Base-by-base conservation (phyloP, 2,329 filamentous ascomycete genomes). In the Ceratocystis alfenasii region DNA sequence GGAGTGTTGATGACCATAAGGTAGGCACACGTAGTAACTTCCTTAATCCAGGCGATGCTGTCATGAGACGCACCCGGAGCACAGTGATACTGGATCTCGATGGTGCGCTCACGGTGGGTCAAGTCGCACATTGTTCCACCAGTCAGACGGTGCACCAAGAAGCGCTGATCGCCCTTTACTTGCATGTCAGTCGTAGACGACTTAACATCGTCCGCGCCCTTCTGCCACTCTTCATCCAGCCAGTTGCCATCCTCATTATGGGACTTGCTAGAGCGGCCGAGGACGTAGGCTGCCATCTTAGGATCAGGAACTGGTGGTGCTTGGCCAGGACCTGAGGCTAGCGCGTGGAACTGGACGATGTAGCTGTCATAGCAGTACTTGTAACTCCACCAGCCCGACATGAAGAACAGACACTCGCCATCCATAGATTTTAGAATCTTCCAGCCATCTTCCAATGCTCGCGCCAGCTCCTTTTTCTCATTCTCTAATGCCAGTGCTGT, bases 301-400 rank as follows among this genome's bases (percentile, higher is more conserved):
- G 86, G 86, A 71, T 96, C 92, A 71, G 89, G 87, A 59, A 87
- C 81, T 0, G 92, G 92, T 28, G 89, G 87, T 10, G 88, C 83
- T 2, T 86, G 86, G 68, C 86, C 85, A 57, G 84, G 81, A 20
- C 76, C 76, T 1, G 85, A 84, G 0, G 90, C 83, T 67, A 93
- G 77, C 57, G 90, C 90, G 74, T 96, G 92, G 75, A 95, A 96
- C 75, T 96, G 92, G 72, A 89, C 88, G 68, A 96, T 87, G 69
- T 93, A 85, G 68, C 87, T 82, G 73, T 89, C 89, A 76, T 95
- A 94, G 79, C 92, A 96, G 75, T 96, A 96, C 71, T 87, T 88
- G 76, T 96, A 96, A 72, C 88, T 94, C 92, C 92, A 96, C 92
- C 92, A 96, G 0, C 92, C 92, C 0, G 86, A 88, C 69, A 91